These are phyloP conservation scores for Balakata baccata DNA, from an alignment of 345 rosid genomes.

Conservation along the genomic window DNA sequence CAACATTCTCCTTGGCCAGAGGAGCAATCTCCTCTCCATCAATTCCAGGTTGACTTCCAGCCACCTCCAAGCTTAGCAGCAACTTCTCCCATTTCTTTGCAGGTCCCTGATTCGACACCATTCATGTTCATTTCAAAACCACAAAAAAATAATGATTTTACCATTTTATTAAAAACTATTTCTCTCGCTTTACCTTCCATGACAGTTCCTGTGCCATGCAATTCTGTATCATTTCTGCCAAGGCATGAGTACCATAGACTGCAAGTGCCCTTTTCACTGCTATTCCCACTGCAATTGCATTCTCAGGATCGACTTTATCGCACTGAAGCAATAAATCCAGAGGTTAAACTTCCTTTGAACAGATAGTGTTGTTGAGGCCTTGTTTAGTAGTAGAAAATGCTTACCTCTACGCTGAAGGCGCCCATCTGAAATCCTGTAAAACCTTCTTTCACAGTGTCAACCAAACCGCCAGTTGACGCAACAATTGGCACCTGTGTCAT, in stretches of 20 bases:
- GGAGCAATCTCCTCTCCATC: slow-evolving; percentile 89
- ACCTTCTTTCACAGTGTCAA: slow-evolving; percentile 86
- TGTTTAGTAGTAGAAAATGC: not conserved
- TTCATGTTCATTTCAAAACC: not conserved
- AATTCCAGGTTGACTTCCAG: slow-evolving; percentile 50
- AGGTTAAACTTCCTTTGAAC: not conserved
- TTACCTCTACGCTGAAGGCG: slow-evolving; percentile 61
- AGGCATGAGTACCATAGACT: slow-evolving; percentile 49
- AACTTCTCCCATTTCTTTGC: slow-evolving; percentile 67
- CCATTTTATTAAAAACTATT: not conserved
- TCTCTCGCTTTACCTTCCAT: slow-evolving; percentile 58
- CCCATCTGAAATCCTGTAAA: slow-evolving; percentile 91
- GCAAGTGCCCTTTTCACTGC: slow-evolving; percentile 55
- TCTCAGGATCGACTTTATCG: slow-evolving; percentile 67
- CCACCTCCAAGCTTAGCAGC: slow-evolving; percentile 52
- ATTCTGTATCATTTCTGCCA: slow-evolving; percentile 70
- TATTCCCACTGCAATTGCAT: slow-evolving; percentile 54
- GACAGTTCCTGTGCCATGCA: slow-evolving; percentile 88
- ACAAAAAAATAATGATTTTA: not conserved
- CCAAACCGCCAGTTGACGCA: slow-evolving; percentile 92
- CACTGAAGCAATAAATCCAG: slow-evolving; percentile 42
- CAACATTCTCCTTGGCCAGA: slow-evolving; percentile 62
- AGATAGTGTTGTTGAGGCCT: not conserved
- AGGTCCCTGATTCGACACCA: slow-evolving; percentile 54
- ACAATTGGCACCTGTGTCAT: slow-evolving; percentile 63